These are phyloP conservation scores for Tetrahymena elliotti DNA, from an alignment of 73 alveolate species.

Conservation along the genomic window DNA sequence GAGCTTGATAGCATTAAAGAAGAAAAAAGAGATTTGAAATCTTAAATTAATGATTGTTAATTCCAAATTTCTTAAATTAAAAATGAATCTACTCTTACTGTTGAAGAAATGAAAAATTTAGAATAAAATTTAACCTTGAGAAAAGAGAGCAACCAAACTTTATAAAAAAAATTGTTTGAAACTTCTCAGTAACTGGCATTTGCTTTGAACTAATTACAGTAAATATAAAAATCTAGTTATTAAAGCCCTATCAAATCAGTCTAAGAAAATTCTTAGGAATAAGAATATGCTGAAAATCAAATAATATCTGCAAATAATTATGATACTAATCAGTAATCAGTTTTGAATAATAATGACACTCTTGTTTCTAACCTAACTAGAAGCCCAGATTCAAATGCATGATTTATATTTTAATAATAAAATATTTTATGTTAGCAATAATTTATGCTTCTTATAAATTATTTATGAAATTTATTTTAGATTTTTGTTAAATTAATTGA, in stretches of 20 bases:
- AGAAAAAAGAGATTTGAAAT: neutral
- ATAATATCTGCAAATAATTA: neutral
- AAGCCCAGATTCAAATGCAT: neutral
- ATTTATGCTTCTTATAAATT: too few species aligned
- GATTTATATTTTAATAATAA: neutral
- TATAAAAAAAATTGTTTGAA: neutral
- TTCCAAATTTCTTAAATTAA: neutral
- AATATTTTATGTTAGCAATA: too few species aligned
- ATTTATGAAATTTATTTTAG: too few species aligned
- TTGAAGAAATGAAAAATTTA: neutral
- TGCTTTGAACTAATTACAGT: neutral
- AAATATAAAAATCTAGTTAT: neutral
- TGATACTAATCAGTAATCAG: neutral
- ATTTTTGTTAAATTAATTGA: too few species aligned
- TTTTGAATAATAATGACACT: neutral
- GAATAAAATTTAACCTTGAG: neutral
- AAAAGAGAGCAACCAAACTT: neutral
- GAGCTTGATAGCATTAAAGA: neutral
- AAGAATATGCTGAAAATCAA: neutral
- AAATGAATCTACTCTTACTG: neutral
- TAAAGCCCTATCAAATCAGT: neutral
- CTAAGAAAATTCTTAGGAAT: neutral
- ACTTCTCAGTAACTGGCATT: neutral
- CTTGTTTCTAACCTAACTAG: neutral
- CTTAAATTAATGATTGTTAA: neutral